Base-by-base conservation (phyloP, 2,329 filamentous ascomycete species). In the Amylocarpus encephaloides region DNA sequence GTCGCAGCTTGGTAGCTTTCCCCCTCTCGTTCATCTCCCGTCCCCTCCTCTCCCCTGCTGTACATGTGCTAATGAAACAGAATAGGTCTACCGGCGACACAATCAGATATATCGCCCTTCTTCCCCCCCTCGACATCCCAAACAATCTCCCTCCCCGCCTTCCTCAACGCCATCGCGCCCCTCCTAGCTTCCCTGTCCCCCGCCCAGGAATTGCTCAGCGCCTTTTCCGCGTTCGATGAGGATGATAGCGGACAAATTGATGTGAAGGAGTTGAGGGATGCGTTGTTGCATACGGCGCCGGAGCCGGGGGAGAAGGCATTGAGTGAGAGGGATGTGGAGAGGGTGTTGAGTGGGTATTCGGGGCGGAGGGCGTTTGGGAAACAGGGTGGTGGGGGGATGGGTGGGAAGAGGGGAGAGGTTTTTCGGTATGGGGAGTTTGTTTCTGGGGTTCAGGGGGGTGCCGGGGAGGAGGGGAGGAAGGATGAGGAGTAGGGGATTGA, bases 371-470 rank as follows among this genome's bases (percentile, higher is more conserved):
- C 88, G 0, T 95, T 97, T 68, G 86, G 82, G 42, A 88, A 85
- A 60, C 76, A 65, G 44, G 52, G 52, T 33, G 58, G 52, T 42
- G 66, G 73, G 55, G 69, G 79, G 53, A 56, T 83, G 63, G 22
- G 22, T 7, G 69, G 76, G 61, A 50, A 83, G 64, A 78, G 86
- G 54, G 88, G 88, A 1, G 92, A 97, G 53, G 90, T 97, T 0
- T 97, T 98, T 69, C 81, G 83, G 63, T 98, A 97, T 66, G 82
- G 88, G 55, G 93, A 98, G 51, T 97, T 97, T 70, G 88, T 97
- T 30, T 43, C 54, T 18, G 56, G 55, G 50, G 55, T 67, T 49
- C 51, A 57, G 12, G 65, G 65, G 12, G 65, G 63, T 5, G 52
- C 57, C 16, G 52, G 54, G 30, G 45, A 51, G 32, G 60, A 62